phyloP scores from a whole-genome alignment of 345 rosid species.

The Syzygium jambos region DNA sequence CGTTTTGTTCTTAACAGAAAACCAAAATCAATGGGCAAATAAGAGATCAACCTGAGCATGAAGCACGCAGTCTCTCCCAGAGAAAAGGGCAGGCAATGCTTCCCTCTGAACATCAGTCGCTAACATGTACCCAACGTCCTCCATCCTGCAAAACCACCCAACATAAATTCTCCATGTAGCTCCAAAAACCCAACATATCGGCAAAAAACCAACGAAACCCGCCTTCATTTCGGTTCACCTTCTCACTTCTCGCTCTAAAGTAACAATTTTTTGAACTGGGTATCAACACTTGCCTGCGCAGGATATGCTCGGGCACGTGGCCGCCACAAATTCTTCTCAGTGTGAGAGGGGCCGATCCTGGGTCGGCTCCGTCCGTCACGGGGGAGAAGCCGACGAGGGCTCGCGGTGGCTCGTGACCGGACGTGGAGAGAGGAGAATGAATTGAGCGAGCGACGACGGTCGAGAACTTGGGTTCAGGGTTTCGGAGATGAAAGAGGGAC shows the following conservation, averaged over 20 bases:
- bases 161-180: background rate
- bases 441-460: background rate
- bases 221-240: background rate
- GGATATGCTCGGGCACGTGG: slow-evolving; percentile 40
- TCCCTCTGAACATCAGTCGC: slow-evolving; percentile 70
- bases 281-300: slow-evolving; percentile 24
- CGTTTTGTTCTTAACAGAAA: background rate
- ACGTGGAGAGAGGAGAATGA: background rate
- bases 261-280: background rate
- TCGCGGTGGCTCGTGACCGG: background rate
- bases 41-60: slow-evolving; percentile 70
- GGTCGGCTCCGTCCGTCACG: background rate
- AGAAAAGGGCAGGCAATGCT: slow-evolving; percentile 65
- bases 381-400: background rate
- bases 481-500: slow-evolving; percentile 14
- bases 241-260: background rate
- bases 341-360: background rate
- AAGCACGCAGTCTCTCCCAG: slow-evolving; percentile 66
- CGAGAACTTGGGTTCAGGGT: background rate
- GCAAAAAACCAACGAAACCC: background rate
- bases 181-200: background rate
- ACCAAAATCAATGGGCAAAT: background rate
- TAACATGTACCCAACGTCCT: slow-evolving; percentile 49
- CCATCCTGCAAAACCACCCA: slow-evolving; percentile 32
- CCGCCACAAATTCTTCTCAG: slow-evolving; percentile 38